phyloP scores from a whole-genome alignment of 1,139 yeast species.

The Zygosaccharomyces sapae region DNA sequence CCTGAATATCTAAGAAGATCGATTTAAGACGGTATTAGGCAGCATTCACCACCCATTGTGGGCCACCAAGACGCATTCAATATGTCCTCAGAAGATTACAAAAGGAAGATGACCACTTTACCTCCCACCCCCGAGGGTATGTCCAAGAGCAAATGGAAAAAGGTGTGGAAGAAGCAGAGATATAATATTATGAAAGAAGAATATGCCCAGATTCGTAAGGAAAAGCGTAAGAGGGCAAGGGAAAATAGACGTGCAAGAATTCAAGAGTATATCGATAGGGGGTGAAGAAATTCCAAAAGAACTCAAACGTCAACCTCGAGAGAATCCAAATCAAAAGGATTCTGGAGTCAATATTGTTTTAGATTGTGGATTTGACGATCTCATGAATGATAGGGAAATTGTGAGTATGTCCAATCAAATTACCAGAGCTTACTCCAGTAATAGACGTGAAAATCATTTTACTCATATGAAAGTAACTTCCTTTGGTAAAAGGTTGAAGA shows the following conservation, averaged over 20 bases:
- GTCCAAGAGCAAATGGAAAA: constrained; percentile 82
- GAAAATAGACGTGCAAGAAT: constrained; percentile 38
- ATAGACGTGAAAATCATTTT: constrained; percentile 55
- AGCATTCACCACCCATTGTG: constrained; percentile 1
- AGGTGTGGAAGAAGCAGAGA: constrained; percentile 52
- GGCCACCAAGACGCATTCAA: background rate
- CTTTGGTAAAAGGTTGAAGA: constrained; percentile 60
- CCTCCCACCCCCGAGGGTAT: constrained; percentile 68
- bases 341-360: constrained; percentile 56
- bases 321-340: constrained; percentile 40
- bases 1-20: no score
- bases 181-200: constrained; percentile 66
- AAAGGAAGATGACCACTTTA: constrained; percentile 13
- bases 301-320: constrained; percentile 36
- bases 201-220: constrained; percentile 48
- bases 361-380: constrained; percentile 87
- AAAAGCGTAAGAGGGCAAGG: constrained; percentile 47
- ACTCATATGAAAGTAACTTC: constrained; percentile 61
- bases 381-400: constrained; percentile 79
- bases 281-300: constrained; percentile 40
- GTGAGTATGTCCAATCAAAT: constrained; percentile 76
- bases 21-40: background rate
- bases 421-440: constrained; percentile 75
- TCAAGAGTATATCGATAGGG: constrained; percentile 34
- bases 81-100: constrained; percentile 11